Base-by-base conservation (phyloP, 129 eudicot genomes). In the Helichrysum umbraculigerum region DNA sequence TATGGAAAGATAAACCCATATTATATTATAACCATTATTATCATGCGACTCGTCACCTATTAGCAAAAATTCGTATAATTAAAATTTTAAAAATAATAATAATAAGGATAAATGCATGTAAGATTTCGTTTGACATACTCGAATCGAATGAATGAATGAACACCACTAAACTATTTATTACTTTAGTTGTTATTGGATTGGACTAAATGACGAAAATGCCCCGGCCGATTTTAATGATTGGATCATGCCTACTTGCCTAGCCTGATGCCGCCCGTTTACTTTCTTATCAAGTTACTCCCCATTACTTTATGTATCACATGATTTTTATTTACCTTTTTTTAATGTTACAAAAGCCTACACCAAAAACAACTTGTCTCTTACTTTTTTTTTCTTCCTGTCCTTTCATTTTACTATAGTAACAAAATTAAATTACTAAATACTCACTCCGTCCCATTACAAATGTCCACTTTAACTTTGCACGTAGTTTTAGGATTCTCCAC, bases 301-400 rank as follows among this genome's bases (percentile, higher is more conserved):
- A 60, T 78, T 78, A 71, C 77, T 78, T 78, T 78, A 78, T 78
- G 56, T 17, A 20, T 76, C 82, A 71, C 82, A 78, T 61, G 81
- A 69, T 64, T 59, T 64, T 59, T 69, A 77, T 17, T 77, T 25
- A 66, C 73, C 29, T 68, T 68, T 68, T 39, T 68, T 68, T 37
- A 77, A 35, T 54, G 81, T 60, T 28, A 77, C 81, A 77, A 77
- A 68, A 35, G 74, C 80, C 74, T 76, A 77, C 81, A 37, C 74
- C 81, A 68, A 22, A 54, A 66, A 35, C 74, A 67, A 76, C 80
- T 35, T 77, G 68, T 25, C 47, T 41, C 47, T 41, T 41, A 41
- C 47, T 22, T 32, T 34, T 7, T 47, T 1, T 34, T 47, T 50
- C 28, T 28, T 16, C 29, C 35, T 11, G 12, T 29, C 22, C 1